Base-by-base conservation (phyloP, 805 yeast species). In the Pichia paraexigua region DNA sequence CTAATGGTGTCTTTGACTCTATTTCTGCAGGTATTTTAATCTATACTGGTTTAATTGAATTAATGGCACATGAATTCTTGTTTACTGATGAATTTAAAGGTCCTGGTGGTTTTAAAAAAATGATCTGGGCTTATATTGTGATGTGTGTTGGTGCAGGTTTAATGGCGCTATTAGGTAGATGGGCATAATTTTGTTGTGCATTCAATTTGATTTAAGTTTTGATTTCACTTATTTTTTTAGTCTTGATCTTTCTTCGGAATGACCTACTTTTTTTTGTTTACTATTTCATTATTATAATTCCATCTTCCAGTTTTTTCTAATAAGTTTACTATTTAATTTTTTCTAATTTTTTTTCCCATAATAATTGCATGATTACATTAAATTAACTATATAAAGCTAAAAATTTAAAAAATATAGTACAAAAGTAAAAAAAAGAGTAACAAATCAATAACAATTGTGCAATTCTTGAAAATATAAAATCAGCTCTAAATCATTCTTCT, bases 21-120 rank as follows among this genome's bases (percentile, higher is more conserved):
- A 72, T 87, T 45, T 84, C 92, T 28, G 76, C 92, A 0, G 96
- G 96, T 46, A 82, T 87, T 51, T 71, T 87, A 59, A 70, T 87
- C 28, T 87, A 87, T 67, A 83, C 90, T 24, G 88, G 91, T 51
- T 63, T 86, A 43, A 87, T 87, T 13, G 95, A 87, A 64, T 70
- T 87, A 52, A 77, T 87, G 83, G 94, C 92, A 3, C 83, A 81
- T 58, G 95, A 87, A 58, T 82, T 84, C 60, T 69, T 83, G 52
- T 78, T 74, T 63, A 74, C 84, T 20, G 78, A 74, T 49, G 84
- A 79, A 58, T 81, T 85, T 63, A 80, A 80, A 59, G 83, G 86
- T n/a, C 63, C 69, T n/a, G 69, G 66, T 39, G 80, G 83, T 1
- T 70, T 78, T 46, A 71, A 70, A 53, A 78, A 68, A 52, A 78